Evolutionary conservation across 257 asterid species (phyloP).

Genomic region (Solanum medicagineum): DNA sequence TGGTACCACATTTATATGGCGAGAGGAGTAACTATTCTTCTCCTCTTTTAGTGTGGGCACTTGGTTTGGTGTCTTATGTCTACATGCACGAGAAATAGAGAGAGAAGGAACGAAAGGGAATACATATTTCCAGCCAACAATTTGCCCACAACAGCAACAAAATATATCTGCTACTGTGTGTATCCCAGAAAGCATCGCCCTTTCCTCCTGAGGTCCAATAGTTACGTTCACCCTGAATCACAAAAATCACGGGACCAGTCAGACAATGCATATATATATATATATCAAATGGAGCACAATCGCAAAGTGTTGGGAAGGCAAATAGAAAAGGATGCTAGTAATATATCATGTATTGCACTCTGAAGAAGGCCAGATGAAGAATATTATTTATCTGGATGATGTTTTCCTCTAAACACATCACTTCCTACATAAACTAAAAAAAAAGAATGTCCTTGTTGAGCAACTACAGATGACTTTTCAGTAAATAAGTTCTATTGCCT

Average conservation of each 20-base stretch:
- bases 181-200: slow-evolving; percentile 72
- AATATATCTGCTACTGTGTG: slow-evolving; percentile 71
- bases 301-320: not conserved
- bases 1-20: not conserved
- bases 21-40: not conserved
- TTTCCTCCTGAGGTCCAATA: slow-evolving; percentile 62
- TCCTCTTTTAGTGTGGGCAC: not conserved
- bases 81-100: not conserved
- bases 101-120: slow-evolving; percentile 2
- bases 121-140: slow-evolving; percentile 89
- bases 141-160: slow-evolving; percentile 74
- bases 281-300: not conserved
- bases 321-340: not conserved
- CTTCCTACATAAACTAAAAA: too few relatives aligned
- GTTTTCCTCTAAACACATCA: not conserved
- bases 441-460: too few relatives aligned
- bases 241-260: not conserved
- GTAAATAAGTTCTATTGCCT: not conserved
- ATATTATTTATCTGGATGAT: not conserved
- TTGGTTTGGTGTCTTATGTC: not conserved
- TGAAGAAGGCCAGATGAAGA: not conserved
- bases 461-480: too few relatives aligned
- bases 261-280: not conserved
- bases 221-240: slow-evolving; percentile 42
- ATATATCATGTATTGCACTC: not conserved